Evolutionary conservation across 306 rosid species (phyloP).

Genomic region (Hylodesmum podocarpum): DNA sequence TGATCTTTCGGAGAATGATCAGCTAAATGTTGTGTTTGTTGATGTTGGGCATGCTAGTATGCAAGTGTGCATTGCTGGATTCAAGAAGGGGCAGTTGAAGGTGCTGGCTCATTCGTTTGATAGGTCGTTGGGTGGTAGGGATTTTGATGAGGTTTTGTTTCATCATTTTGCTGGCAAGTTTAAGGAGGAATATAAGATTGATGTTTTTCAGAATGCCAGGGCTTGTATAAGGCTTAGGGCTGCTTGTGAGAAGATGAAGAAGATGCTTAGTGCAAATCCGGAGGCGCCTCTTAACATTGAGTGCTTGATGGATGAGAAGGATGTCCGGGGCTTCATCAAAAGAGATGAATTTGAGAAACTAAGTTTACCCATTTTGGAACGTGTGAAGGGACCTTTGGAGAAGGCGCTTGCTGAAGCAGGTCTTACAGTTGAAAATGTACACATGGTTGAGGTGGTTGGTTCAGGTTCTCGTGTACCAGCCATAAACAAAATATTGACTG

Average conservation of each 20-base stretch:
- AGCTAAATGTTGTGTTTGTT: constrained; percentile 83
- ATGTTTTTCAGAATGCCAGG: constrained; percentile 75
- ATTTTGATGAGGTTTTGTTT: constrained; percentile 86
- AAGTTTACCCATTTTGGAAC: constrained; percentile 80
- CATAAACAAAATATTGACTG: constrained; percentile 72
- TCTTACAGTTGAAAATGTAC: constrained; percentile 62
- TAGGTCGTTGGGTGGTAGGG: constrained; percentile 89
- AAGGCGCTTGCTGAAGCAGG: constrained; percentile 83
- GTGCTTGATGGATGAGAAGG: constrained; percentile 97
- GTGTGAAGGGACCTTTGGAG: constrained; percentile 85
- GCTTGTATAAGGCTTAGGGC: constrained; percentile 85
- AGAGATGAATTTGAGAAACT: constrained; percentile 90
- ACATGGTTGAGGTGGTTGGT: constrained; percentile 90
- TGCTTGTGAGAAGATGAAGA: constrained; percentile 92
- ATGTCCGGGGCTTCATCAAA: constrained; percentile 80
- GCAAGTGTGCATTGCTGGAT: constrained; percentile 97
- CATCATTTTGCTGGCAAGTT: constrained; percentile 74
- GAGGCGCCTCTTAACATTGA: constrained; percentile 86
- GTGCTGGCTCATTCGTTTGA: constrained; percentile 82
- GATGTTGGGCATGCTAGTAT: constrained; percentile 95
- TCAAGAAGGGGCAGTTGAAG: constrained; percentile 86
- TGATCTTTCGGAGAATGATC: constrained; percentile 82
- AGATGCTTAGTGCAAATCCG: constrained; percentile 90
- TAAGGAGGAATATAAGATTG: constrained; percentile 84
- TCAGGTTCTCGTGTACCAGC: constrained; percentile 96